Evolutionary conservation across 495 filamentous ascomycete species (phyloP), one percentile per base, ranked within the genome.

Genomic region (Daldinia decipiens): DNA sequence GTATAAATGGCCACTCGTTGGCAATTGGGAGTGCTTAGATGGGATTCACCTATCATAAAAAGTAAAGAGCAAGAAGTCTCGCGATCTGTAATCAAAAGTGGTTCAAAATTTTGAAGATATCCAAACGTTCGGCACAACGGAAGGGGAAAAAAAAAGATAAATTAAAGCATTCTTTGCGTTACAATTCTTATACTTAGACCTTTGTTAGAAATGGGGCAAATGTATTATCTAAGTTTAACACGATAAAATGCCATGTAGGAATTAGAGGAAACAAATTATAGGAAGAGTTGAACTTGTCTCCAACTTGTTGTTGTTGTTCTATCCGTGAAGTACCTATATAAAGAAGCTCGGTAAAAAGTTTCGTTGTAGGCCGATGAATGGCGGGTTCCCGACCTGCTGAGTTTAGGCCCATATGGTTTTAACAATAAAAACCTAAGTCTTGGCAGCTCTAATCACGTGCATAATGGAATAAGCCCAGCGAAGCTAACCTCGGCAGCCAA

Each of bases 401-500:
- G 50, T 31, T 17, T 32, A 54, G 29, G 45, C 52, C 36, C 24
- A 15, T 61, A 67, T 4, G 47, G 61, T 55, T 60, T 27, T 24
- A 24, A 24, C 2, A 13, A 4, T 17, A 52, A 52, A 52, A 52
- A 26, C 50, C 34, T 13, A 52, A 52, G 58, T 60, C 64, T 67
- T 67, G 59, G 45, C 38, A 54, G 3, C 1, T 39, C 8, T 1
- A 11, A 39, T 72, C 70, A 72, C 70, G 70, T 72, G 70, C 6
- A 58, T 12, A 31, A 43, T 57, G 43, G 59, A 50, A 50, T 7
- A 47, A 12, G n/a, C 47, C 34, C 53, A 59, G 24, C 1, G 6
- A 17, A 45, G 31, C 13, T 69, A 73, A 66, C 57, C 52, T 68
- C 60, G 50, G 64, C 60, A 40, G 64, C 73, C 73, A 77, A 77